Evolutionary conservation across 2,329 filamentous ascomycete species (phyloP).

Genomic region (Phialemonium atrogriseum): DNA sequence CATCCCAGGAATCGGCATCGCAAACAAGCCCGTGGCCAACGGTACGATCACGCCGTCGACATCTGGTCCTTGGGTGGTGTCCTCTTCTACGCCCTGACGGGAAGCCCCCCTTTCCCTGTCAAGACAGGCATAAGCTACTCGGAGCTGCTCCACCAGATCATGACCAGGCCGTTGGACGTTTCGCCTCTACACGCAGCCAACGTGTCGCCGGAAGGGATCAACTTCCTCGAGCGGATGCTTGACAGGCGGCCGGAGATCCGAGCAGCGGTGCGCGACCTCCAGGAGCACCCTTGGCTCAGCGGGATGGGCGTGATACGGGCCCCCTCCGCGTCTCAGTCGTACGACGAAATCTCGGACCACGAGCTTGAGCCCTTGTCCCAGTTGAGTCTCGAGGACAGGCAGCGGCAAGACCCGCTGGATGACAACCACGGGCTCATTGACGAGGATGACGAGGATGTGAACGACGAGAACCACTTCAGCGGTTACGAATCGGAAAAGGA

Average conservation of each 20-base stretch:
- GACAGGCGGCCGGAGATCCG: slow-evolving; percentile 71
- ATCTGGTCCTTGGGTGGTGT: slow-evolving; percentile 96
- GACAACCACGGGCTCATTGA: slow-evolving; percentile 20
- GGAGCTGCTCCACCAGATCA: slow-evolving; percentile 77
- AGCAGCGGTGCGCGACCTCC: slow-evolving; percentile 63
- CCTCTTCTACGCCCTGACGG: slow-evolving; percentile 77
- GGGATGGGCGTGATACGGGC: slow-evolving; percentile 13
- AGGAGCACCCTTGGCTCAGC: slow-evolving; percentile 66
- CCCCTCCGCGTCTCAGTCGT: slow-evolving; percentile 35
- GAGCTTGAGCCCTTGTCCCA: slow-evolving; percentile 53
- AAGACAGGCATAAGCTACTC: slow-evolving; percentile 67
- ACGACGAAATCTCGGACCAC: slow-evolving; percentile 55
- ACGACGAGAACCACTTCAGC: slow-evolving; percentile 29
- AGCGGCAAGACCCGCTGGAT: slow-evolving; percentile 13
- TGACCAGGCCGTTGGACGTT: slow-evolving; percentile 65
- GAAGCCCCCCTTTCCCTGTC: slow-evolving; percentile 72
- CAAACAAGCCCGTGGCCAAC: slow-evolving; percentile 43
- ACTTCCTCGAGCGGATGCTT: slow-evolving; percentile 73
- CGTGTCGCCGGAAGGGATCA: slow-evolving; percentile 60
- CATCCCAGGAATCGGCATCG: slow-evolving; percentile 55
- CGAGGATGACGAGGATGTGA: slow-evolving; percentile 20
- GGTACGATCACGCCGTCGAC: slow-evolving; percentile 88
- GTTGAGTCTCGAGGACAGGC: slow-evolving; percentile 50
- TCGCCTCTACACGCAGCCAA: slow-evolving; percentile 48
- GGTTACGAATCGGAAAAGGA: slow-evolving; percentile 70